Base-by-base conservation (phyloP, 352 stramenopile species). In the Phytophthora sp. region DNA sequence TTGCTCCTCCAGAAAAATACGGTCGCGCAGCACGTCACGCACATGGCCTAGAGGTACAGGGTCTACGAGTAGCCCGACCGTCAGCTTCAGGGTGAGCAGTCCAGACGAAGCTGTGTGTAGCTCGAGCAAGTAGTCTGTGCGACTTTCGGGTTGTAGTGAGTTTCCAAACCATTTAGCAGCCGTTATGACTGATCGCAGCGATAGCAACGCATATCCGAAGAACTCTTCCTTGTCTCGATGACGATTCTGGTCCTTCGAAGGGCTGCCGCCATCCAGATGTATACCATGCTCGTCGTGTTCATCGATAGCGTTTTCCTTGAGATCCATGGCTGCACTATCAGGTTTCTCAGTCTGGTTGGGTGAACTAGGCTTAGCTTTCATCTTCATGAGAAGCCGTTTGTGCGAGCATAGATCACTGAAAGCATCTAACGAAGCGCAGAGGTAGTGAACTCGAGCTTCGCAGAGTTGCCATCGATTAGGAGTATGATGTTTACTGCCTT, bases 401-500 rank as follows among this genome's bases (percentile, higher is more conserved):
- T 90, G 70, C 12, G 68, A 62, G 52, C 84, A 92, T 39, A 85
- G 92, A 15, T 88, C 77, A 12, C 64, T 78, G 54, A 95, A 92
- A 4, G 64, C 72, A n/a, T 89, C 81, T n/a, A 77, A 55, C 4
- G 86, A 87, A 1, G 84, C 69, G 17, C 81, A 79, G 1, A 90
- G 28, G 63, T 93, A 92, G 56, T 95, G 84, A 0, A 92, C 48
- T 0, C 84, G 69, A 0, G 84, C 74, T 52, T 95, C 86, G 58
- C 82, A 93, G 2, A 95, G 72, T 51, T 95, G 86, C 86, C 86
- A 95, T 0, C 86, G 82, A 26, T 95, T 92, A 0, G 76, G 79
- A 7, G 86, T 92, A 48, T 93, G 86, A 28, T 70, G 74, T 42
- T 95, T 95, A 59, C 82, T 91, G 18, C 86, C 86, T 57, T 93